Percentiles rank a stretch among this genome's conserved stretches.
These are phyloP conservation scores for Akanthomyces dipterigenus DNA, from an alignment of 2,329 filamentous ascomycete species.

Conservation along the genomic window DNA sequence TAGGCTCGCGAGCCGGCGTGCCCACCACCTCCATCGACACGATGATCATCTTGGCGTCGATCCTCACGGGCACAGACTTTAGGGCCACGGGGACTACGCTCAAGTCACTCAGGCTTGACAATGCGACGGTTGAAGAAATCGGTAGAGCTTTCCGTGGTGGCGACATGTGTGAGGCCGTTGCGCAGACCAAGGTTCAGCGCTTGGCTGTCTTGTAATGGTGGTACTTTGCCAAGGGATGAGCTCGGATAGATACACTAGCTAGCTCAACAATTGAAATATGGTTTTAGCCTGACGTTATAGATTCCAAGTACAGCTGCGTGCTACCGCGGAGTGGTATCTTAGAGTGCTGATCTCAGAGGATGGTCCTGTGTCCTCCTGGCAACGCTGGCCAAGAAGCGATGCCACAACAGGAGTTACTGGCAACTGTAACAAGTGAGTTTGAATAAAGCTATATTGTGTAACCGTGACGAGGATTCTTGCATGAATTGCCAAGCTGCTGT, in stretches of 20 bases:
- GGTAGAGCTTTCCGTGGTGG: background rate
- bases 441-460: no score
- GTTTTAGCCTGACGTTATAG: background rate
- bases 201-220: background rate
- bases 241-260: background rate
- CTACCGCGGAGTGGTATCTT: no score
- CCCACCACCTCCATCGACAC: slow-evolving; percentile 10
- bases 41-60: slow-evolving; percentile 13
- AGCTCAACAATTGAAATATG: background rate
- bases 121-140: slow-evolving; percentile 1
- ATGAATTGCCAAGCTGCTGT: background rate
- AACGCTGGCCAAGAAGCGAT: background rate
- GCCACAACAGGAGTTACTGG: background rate
- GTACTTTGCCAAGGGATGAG: background rate
- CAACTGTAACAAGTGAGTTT: background rate
- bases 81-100: slow-evolving; percentile 6
- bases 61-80: slow-evolving; percentile 6
- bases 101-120: slow-evolving; percentile 2
- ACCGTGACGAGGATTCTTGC: no score
- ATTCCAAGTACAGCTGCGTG: background rate
- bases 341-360: background rate
- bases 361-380: background rate
- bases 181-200: background rate
- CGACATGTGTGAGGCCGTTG: background rate
- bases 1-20: background rate